Evolutionary conservation across 352 stramenopile genomes (phyloP).

Genomic region (Blastocystis sp.): DNA sequence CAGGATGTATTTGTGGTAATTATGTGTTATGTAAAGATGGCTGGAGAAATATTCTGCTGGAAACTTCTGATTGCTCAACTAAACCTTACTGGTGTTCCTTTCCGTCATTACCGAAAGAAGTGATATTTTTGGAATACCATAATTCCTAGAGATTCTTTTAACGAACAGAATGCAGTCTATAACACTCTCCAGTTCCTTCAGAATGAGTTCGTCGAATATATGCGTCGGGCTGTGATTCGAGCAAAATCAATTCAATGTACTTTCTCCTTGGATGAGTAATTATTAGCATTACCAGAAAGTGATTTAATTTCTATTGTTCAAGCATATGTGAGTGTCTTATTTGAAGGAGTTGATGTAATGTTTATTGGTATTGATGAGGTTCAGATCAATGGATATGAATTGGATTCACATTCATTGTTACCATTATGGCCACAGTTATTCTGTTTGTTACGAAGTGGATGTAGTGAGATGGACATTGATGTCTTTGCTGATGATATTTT

Average conservation of each 20-base stretch:
- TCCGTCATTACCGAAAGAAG: not conserved
- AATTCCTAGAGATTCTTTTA: not conserved
- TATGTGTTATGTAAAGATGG: not conserved
- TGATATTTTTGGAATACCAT: not conserved
- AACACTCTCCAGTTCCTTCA: constrained; percentile 14
- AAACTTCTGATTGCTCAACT: constrained; percentile 5
- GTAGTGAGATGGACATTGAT: not conserved
- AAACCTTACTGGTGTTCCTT: not conserved
- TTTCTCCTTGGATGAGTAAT: not conserved
- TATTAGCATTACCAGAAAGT: not conserved
- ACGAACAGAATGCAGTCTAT: not conserved
- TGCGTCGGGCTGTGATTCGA: constrained; percentile 27
- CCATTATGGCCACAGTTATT: constrained; percentile 24
- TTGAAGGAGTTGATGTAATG: not conserved
- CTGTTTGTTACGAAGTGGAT: not conserved
- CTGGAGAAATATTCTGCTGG: constrained; percentile 34
- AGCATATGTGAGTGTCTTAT: not conserved
- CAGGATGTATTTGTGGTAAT: not conserved
- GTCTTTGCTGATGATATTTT: constrained; percentile 32
- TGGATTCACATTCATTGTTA: not conserved
- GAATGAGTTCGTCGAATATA: constrained; percentile 13
- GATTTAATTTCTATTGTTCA: not conserved
- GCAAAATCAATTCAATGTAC: constrained; percentile 8
- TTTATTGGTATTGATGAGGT: not conserved
- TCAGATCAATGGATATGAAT: not conserved